Percentiles rank a stretch among this genome's conserved stretches.
These are phyloP conservation scores for Theobroma grandiflorum DNA, from an alignment of 441 rosid species.

Conservation along the genomic window DNA sequence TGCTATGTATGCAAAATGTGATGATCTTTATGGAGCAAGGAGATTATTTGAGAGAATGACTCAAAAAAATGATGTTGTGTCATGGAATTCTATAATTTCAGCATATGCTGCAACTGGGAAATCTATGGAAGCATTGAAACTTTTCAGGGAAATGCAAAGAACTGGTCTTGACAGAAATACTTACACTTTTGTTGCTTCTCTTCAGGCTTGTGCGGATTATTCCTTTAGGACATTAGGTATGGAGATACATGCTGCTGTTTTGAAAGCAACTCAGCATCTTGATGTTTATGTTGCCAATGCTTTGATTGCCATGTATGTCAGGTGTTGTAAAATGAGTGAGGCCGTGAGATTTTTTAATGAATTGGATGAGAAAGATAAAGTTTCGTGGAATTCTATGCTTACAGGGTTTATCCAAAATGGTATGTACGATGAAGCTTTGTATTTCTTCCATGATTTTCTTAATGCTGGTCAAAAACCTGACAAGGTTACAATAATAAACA, in stretches of 20 bases:
- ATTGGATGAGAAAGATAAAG: conserved; percentile 61
- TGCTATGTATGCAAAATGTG: conserved; percentile 83
- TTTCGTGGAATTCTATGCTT: conserved; percentile 80
- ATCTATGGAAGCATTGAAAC: conserved; percentile 59
- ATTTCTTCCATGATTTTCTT: conserved; percentile 53
- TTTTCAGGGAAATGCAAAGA: conserved; percentile 67
- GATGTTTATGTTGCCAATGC: conserved; percentile 66
- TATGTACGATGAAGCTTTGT: conserved; percentile 59
- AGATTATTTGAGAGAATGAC: conserved; percentile 57
- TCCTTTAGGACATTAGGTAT: conserved; percentile 58
- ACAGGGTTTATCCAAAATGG: conserved; percentile 73
- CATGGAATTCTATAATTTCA: conserved; percentile 85
- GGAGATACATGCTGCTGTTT: conserved; percentile 73
- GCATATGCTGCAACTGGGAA: conserved; percentile 60
- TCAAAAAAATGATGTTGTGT: conserved; percentile 62
- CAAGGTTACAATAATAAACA: conserved; percentile 59
- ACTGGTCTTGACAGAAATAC: conserved; percentile 55
- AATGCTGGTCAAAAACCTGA: conserved; percentile 62
- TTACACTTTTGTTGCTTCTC: conserved; percentile 69
- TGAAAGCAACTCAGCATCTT: conserved; percentile 53
- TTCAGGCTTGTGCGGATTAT: conserved; percentile 70
- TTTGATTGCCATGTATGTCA: conserved; percentile 75
- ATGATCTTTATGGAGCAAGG: conserved; percentile 62
- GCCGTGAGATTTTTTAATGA: conserved; percentile 46
- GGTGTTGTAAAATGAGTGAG: conserved; percentile 58